Percentiles rank a stretch among this genome's conserved stretches.
Conservation (phyloP, 495 filamentous ascomycete genomes). For the Parathielavia appendiculata region DNA sequence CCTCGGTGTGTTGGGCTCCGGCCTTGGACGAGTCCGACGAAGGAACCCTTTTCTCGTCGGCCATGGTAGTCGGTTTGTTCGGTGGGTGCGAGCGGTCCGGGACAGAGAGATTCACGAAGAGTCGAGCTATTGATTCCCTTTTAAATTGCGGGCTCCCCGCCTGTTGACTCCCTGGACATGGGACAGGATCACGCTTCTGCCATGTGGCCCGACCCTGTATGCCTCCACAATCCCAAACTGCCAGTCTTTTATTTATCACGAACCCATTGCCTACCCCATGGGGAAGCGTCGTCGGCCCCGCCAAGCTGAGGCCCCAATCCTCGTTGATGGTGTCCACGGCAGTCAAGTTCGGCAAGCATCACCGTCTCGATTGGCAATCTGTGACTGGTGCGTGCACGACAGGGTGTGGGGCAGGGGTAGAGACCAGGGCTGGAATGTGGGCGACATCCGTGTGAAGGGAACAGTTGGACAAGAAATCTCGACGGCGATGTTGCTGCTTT, state of each 20-base stretch:
- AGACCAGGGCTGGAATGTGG: neutral
- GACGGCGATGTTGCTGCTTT: conserved; percentile 19
- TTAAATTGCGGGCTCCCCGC: too few species aligned
- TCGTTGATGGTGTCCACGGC: conserved; percentile 4
- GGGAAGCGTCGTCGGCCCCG: neutral
- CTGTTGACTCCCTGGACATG: neutral
- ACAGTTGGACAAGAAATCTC: too few species aligned
- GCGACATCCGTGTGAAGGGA: too few species aligned
- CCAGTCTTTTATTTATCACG: neutral
- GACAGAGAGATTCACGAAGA: neutral
- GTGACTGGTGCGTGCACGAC: neutral
- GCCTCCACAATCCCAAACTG: neutral
- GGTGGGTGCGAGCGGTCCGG: neutral
- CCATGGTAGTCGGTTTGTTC: conserved; percentile 5
- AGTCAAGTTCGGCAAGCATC: conserved; percentile 14
- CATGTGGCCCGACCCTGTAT: conserved; percentile 4
- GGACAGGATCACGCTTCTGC: neutral
- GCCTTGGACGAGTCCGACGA: conserved; percentile 15
- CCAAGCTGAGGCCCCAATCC: neutral
- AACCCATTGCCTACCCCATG: conserved; percentile 5
- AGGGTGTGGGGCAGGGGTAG: neutral
- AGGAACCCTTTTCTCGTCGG: conserved; percentile 18
- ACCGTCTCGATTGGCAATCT: neutral
- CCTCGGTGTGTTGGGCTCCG: conserved; percentile 8
- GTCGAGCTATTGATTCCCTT: neutral